phyloP scores from a whole-genome alignment of 345 rosid genomes.

The Hibiscus tridactylites region DNA sequence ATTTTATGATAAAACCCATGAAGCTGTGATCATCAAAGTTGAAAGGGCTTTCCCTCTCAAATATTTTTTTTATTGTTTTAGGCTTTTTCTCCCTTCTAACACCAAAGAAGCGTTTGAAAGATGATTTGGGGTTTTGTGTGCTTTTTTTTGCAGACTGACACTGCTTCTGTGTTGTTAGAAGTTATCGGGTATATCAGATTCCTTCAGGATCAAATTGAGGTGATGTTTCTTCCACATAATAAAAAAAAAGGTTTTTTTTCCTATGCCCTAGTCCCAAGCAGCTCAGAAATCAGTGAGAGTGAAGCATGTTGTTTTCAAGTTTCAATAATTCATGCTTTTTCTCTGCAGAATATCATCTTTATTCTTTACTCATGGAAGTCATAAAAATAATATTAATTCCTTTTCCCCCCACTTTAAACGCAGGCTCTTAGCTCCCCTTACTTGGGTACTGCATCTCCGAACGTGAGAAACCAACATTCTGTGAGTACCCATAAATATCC shows the following conservation, averaged over 20 bases:
- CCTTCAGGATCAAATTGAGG: conserved; percentile 65
- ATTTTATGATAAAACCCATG: conserved; percentile 14
- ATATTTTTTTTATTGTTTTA: not conserved
- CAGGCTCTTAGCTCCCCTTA: conserved; percentile 54
- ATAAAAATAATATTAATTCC: conserved; percentile 5
- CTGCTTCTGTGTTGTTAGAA: conserved; percentile 60
- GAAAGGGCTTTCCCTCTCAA: not conserved
- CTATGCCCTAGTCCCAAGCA: conserved; percentile 2
- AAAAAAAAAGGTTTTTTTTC: not conserved
- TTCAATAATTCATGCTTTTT: conserved; percentile 18
- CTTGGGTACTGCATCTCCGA: conserved; percentile 32
- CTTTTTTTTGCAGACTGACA: conserved; percentile 59
- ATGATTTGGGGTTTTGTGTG: conserved; percentile 10
- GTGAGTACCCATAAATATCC: conserved; percentile 26
- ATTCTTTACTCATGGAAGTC: conserved; percentile 14
- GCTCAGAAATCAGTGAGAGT: conserved; percentile 20
- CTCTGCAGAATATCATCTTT: not conserved
- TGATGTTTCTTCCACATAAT: conserved; percentile 21
- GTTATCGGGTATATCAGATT: conserved; percentile 60
- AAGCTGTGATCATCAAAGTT: conserved; percentile 5
- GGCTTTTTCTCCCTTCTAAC: conserved; percentile 13
- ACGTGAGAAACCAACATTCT: conserved; percentile 33
- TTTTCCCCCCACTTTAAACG: conserved; percentile 3
- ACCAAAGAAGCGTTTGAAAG: conserved; percentile 10
- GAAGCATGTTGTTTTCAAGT: conserved; percentile 27